Base-by-base conservation (phyloP, 352 stramenopile genomes). In the Globisporangium nagaii region DNA sequence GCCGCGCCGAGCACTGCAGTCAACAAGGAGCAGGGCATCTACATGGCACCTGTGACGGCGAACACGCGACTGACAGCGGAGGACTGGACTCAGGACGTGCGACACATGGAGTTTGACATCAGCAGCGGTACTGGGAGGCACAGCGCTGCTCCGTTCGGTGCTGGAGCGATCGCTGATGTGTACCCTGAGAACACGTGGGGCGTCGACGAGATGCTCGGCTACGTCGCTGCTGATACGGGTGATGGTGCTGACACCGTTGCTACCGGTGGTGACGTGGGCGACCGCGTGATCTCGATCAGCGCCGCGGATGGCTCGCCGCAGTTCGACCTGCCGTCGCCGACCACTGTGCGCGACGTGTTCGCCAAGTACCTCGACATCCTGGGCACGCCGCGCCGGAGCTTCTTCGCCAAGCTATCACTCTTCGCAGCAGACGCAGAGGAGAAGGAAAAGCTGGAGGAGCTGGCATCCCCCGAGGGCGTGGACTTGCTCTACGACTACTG, bases 401-500 rank as follows among this genome's bases (percentile, higher is more conserved):
- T 96, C 53, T 97, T 98, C 56, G 86, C 93, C 46, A 71, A 68
- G 22, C 56, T 97, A 20, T 93, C 84, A 20, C 60, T 94, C 25
- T 95, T 94, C 55, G 86, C 90, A 0, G 30, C 53, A 1, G 74
- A 95, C 48, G 62, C 70, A 30, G 90, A 96, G 57, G 88, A 98
- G 76, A 90, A 83, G 65, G 91, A 98, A 40, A 98, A 97, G 44
- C 74, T 98, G 1, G 60, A 90, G 31, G 92, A 98, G 56, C 65
- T 98, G 7, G 70, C 79, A 7, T 96, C 85, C 12, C 73, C 87
- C 1, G 84, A 89, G 35, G 93, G 93, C 30, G 86, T 84, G 0
- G 93, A 98, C 50, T 63, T 98, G 30, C 81, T 97, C n/a, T 90
- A 96, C 58, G 84, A 96, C 59, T 98, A 98, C 65, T 95, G 86